These are phyloP conservation scores for Perilla frutescens DNA, from an alignment of 257 asterid genomes.

Conservation along the genomic window DNA sequence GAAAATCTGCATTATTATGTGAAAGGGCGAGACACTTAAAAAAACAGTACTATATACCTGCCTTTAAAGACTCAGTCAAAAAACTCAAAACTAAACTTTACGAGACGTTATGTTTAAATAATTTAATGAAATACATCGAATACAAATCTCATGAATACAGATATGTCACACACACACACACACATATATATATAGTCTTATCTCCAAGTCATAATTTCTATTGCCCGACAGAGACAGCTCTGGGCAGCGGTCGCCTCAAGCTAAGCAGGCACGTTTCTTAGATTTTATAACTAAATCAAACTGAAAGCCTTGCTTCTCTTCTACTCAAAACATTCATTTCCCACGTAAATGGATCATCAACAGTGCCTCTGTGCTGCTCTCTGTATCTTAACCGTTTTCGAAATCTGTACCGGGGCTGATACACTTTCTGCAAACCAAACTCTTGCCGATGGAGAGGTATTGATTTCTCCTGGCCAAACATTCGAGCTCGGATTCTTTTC, in stretches of 20 bases:
- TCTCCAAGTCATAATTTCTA: not conserved
- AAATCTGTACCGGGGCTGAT: not conserved
- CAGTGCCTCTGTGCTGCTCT: not conserved
- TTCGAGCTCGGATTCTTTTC: constrained; percentile 23
- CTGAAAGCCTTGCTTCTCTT: not conserved
- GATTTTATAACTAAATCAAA: not conserved
- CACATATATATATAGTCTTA: not conserved
- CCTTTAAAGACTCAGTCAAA: no score
- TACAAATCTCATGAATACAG: not conserved
- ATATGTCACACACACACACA: no score
- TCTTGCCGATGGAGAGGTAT: constrained; percentile 1
- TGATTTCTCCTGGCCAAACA: not conserved
- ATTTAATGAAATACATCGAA: not conserved
- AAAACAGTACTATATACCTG: not conserved
- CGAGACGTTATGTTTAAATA: not conserved
- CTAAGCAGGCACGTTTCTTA: not conserved
- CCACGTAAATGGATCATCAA: not conserved
- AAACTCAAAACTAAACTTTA: not conserved
- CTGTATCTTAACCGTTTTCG: not conserved
- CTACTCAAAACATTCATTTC: not conserved
- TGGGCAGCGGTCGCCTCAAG: not conserved
- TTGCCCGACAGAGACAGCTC: not conserved
- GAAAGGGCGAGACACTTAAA: no score
- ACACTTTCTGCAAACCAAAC: constrained; percentile 5
- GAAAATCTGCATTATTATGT: not conserved